A percentile compares a stretch with the other conserved stretches of the same genome.
phyloP scores from a whole-genome alignment of 2,329 filamentous ascomycete species.

The Ophiocordyceps australis region DNA sequence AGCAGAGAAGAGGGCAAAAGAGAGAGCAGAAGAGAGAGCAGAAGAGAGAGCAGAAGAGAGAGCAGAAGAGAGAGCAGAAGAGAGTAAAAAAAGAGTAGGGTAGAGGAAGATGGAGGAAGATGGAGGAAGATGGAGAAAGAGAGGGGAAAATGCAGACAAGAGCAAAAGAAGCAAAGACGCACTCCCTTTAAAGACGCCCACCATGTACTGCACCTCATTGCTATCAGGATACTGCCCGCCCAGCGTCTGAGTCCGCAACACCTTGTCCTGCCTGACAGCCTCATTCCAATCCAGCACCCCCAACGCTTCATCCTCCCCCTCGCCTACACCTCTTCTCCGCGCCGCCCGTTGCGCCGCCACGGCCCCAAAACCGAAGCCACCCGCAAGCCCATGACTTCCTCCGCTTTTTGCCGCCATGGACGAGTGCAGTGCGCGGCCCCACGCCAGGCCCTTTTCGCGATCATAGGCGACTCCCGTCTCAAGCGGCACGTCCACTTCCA shows the following conservation, averaged over 20 bases:
- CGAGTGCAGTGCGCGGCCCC: constrained; percentile 58
- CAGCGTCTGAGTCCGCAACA: constrained; percentile 66
- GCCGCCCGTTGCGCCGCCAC: constrained; percentile 18
- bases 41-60: not conserved
- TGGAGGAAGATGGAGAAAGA: too few relatives aligned
- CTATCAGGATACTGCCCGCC: constrained; percentile 61
- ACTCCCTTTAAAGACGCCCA: constrained; percentile 80
- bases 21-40: not conserved
- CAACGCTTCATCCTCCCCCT: constrained; percentile 21
- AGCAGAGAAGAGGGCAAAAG: constrained; percentile 5
- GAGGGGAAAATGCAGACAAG: too few relatives aligned
- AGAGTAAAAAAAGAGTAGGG: too few relatives aligned
- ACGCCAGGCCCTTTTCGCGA: constrained; percentile 61
- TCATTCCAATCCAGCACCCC: constrained; percentile 39
- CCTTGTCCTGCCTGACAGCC: constrained; percentile 49
- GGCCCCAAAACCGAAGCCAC: constrained; percentile 49
- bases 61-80: too few relatives aligned
- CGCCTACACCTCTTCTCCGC: constrained; percentile 18
- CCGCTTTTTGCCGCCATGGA: constrained; percentile 39
- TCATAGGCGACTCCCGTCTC: constrained; percentile 62
- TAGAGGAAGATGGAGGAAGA: too few relatives aligned
- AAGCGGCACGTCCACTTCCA: constrained; percentile 84
- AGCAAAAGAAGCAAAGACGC: constrained; percentile 18
- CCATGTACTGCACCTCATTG: constrained; percentile 68
- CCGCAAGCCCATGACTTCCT: constrained; percentile 51